phyloP scores from a whole-genome alignment of 352 stramenopile genomes.

The Globisporangium spiculum region DNA sequence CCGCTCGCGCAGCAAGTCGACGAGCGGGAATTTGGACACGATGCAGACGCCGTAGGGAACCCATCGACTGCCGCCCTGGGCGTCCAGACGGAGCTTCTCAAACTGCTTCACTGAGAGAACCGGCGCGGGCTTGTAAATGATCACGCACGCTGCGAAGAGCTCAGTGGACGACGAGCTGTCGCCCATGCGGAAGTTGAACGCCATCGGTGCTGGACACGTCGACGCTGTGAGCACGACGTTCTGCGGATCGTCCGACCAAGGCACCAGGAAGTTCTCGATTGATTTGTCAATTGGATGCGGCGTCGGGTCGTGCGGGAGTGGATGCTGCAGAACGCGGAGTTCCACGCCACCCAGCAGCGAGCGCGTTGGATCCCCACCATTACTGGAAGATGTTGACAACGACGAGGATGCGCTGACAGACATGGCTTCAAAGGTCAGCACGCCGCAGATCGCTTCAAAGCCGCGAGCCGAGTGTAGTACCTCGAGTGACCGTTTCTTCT shows the following conservation, averaged over 20 bases:
- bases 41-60: slow-evolving; percentile 80
- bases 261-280: slow-evolving; percentile 71
- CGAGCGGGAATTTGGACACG: slow-evolving; percentile 79
- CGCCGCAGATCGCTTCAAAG: slow-evolving; percentile 72
- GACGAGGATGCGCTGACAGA: slow-evolving; percentile 15
- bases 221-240: slow-evolving; percentile 40
- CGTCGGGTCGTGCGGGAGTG: slow-evolving; percentile 45
- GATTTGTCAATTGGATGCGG: slow-evolving; percentile 53
- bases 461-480: slow-evolving; percentile 58
- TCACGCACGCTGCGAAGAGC: slow-evolving; percentile 70
- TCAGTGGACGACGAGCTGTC: slow-evolving; percentile 70
- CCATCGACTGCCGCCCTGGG: slow-evolving; percentile 46
- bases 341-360: slow-evolving; percentile 24
- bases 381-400: slow-evolving; percentile 16
- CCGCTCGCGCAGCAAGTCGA: slow-evolving; percentile 76
- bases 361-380: slow-evolving; percentile 16
- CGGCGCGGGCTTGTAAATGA: slow-evolving; percentile 78
- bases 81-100: slow-evolving; percentile 53
- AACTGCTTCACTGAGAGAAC: slow-evolving; percentile 56
- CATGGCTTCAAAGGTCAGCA: slow-evolving; percentile 77
- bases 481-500: slow-evolving; percentile 68
- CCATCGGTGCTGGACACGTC: slow-evolving; percentile 51
- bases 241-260: slow-evolving; percentile 46
- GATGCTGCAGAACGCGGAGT: slow-evolving; percentile 49
- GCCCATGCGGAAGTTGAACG: slow-evolving; percentile 79